Percentiles rank a stretch among this genome's conserved stretches.
Evolutionary conservation across 2,329 filamentous ascomycete genomes (phyloP).

Genomic region (Teratosphaeria zuluensis): DNA sequence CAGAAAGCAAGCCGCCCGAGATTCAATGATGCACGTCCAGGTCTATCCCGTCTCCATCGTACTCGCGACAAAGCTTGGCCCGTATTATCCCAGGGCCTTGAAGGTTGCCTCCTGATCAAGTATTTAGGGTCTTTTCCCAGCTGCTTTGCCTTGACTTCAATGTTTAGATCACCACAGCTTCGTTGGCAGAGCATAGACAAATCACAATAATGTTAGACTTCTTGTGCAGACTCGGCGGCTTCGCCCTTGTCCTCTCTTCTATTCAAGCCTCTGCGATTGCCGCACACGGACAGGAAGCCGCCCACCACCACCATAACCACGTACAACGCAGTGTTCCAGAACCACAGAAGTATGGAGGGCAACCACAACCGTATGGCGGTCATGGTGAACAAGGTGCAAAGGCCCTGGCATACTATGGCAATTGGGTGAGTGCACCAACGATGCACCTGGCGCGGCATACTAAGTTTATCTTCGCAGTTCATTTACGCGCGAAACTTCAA

Average conservation of each 20-base stretch:
- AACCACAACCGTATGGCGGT: not conserved
- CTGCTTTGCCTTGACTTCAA: not conserved
- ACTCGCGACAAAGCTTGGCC: not conserved
- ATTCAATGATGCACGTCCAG: not conserved
- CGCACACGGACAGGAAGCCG: not conserved
- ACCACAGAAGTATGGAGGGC: too few relatives aligned
- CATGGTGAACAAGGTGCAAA: not conserved
- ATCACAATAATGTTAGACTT: not conserved
- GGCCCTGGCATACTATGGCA: not conserved
- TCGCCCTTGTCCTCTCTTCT: not conserved
- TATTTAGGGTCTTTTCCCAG: not conserved
- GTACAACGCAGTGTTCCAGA: not conserved
- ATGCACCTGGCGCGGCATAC: conserved; percentile 10
- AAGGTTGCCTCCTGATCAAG: not conserved
- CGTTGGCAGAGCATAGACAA: not conserved
- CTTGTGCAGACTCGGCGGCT: not conserved
- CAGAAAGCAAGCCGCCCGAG: not conserved
- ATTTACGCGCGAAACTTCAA: conserved; percentile 69
- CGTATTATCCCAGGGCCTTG: not conserved
- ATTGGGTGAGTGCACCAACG: not conserved
- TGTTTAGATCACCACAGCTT: not conserved
- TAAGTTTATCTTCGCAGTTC: conserved; percentile 25
- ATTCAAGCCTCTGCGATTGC: not conserved
- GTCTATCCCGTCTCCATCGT: not conserved
- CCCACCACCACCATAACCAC: not conserved